A percentile compares a stretch with the other conserved stretches of the same genome.
Evolutionary conservation across 345 rosid genomes (phyloP).

Genomic region (Laguncularia racemosa): DNA sequence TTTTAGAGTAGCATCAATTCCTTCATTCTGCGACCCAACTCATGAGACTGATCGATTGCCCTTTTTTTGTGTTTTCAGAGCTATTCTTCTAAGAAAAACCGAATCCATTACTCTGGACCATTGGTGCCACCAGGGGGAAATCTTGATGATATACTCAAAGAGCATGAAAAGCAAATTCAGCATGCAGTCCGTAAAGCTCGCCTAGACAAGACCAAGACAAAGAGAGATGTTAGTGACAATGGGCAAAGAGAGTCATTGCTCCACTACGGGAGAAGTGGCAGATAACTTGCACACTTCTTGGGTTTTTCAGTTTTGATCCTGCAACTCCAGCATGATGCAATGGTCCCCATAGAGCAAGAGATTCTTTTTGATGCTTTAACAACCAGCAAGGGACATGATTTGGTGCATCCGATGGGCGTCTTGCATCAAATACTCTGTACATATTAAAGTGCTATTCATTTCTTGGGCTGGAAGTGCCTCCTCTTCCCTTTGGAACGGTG

Average conservation of each 20-base stretch:
- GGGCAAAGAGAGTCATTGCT: slow-evolving; percentile 32
- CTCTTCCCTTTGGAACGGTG: no score
- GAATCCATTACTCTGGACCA: slow-evolving; percentile 66
- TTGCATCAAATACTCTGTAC: no score
- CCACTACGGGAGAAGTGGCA: slow-evolving; percentile 17
- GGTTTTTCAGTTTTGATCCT: not conserved
- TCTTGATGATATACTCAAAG: slow-evolving; percentile 85
- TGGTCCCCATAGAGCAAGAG: not conserved
- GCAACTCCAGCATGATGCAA: slow-evolving; percentile 4
- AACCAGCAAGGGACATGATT: not conserved
- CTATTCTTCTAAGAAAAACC: slow-evolving; percentile 25
- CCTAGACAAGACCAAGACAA: slow-evolving; percentile 37
- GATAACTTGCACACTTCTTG: slow-evolving; percentile 17
- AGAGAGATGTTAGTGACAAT: slow-evolving; percentile 11
- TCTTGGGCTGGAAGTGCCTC: no score
- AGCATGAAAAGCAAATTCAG: slow-evolving; percentile 77
- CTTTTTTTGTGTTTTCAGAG: slow-evolving; percentile 27
- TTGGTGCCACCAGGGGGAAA: slow-evolving; percentile 55
- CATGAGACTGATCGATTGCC: no score
- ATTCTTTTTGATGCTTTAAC: not conserved
- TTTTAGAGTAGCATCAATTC: no score
- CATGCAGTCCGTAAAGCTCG: slow-evolving; percentile 76
- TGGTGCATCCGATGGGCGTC: not conserved
- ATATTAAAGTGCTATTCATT: no score
- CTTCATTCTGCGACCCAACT: no score